Evolutionary conservation across 352 stramenopile genomes (phyloP).

Genomic region (Globisporangium spinosum): DNA sequence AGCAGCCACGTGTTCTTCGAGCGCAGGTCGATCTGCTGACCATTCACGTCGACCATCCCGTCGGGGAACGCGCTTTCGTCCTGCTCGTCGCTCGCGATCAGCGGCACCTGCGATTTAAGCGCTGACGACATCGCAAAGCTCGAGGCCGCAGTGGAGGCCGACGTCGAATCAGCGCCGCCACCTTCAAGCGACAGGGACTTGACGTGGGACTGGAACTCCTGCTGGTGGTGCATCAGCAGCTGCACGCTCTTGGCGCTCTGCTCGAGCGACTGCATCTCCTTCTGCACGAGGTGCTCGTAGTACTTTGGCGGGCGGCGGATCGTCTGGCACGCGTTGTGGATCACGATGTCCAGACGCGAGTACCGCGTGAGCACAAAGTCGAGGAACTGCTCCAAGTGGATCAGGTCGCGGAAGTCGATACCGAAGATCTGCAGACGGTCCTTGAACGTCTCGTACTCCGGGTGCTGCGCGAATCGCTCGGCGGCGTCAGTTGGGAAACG

Average conservation of each 20-base stretch:
- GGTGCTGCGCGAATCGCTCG: slow-evolving; percentile 87
- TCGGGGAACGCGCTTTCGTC: slow-evolving; percentile 58
- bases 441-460: slow-evolving; percentile 92
- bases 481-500: slow-evolving; percentile 93
- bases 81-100: slow-evolving; percentile 72
- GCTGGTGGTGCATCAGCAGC: slow-evolving; percentile 74
- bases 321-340: slow-evolving; percentile 98
- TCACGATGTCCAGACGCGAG: slow-evolving; percentile 93
- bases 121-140: slow-evolving; percentile 65
- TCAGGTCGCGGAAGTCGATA: slow-evolving; percentile 95
- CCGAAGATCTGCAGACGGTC: slow-evolving; percentile 94
- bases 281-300: slow-evolving; percentile 91
- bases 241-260: slow-evolving; percentile 48
- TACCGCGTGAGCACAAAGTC: slow-evolving; percentile 79
- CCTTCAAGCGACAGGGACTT: slow-evolving; percentile 45
- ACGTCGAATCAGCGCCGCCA: not conserved
- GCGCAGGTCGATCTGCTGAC: slow-evolving; percentile 94
- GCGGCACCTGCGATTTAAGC: slow-evolving; percentile 77
- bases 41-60: slow-evolving; percentile 92
- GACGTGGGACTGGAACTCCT: slow-evolving; percentile 70
- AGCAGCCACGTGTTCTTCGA: slow-evolving; percentile 94
- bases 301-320: slow-evolving; percentile 92
- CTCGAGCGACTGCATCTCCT: slow-evolving; percentile 68
- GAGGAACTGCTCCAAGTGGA: slow-evolving; percentile 94
- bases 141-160: slow-evolving; percentile 13